Evolutionary conservation across 2,329 filamentous ascomycete species (phyloP).

Genomic region (Anisogramma anomala): DNA sequence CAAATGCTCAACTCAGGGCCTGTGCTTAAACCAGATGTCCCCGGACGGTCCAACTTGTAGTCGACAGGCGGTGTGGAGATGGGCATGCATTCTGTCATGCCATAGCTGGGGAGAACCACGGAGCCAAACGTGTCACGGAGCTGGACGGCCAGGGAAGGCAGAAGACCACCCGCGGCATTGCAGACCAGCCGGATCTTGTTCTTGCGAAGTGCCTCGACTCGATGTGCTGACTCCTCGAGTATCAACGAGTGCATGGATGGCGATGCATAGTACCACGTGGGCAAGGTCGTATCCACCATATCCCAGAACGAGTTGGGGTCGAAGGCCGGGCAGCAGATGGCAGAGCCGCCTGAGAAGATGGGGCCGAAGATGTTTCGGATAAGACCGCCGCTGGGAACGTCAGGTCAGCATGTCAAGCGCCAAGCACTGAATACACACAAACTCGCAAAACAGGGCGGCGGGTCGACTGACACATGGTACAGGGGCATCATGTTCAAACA

Average conservation of each 20-base stretch:
- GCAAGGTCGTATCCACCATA: constrained; percentile 60
- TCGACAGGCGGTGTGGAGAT: constrained; percentile 69
- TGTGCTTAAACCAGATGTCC: constrained; percentile 71
- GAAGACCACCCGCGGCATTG: constrained; percentile 74
- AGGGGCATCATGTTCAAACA: constrained; percentile 51
- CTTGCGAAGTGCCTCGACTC: constrained; percentile 42
- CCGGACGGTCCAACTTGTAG: constrained; percentile 49
- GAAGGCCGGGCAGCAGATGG: constrained; percentile 68
- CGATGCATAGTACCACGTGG: constrained; percentile 90
- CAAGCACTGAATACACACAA: neutral
- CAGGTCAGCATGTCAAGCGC: constrained; percentile 30
- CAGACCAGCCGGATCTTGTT: constrained; percentile 66
- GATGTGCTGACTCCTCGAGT: constrained; percentile 59
- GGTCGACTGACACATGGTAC: constrained; percentile 37
- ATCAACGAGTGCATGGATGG: constrained; percentile 87
- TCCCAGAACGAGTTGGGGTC: constrained; percentile 74
- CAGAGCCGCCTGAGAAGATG: constrained; percentile 62
- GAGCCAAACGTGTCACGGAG: constrained; percentile 65
- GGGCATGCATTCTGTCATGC: constrained; percentile 84
- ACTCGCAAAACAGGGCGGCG: rapidly evolving
- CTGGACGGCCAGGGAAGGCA: constrained; percentile 69
- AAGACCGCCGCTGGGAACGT: constrained; percentile 40
- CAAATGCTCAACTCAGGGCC: constrained; percentile 74
- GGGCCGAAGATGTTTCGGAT: constrained; percentile 72
- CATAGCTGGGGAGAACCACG: constrained; percentile 79